Evolutionary conservation across 495 filamentous ascomycete genomes (phyloP).

Genomic region (Tuber umbilicatum): DNA sequence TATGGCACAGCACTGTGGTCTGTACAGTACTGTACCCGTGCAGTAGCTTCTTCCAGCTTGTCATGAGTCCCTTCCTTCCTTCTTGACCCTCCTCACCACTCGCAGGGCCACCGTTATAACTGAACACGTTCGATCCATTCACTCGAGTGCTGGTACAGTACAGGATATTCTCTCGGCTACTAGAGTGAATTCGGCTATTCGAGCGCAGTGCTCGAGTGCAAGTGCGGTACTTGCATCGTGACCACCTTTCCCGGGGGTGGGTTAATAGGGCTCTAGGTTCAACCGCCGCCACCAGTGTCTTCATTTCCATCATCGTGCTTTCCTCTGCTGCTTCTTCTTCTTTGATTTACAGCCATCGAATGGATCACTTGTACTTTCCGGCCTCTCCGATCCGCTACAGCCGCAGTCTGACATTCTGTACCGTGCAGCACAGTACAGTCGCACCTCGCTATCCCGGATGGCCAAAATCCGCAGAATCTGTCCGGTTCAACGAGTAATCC

Average conservation of each 20-base stretch:
- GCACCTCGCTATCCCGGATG: no score
- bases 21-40: neutral
- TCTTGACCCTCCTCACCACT: constrained; percentile 4
- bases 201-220: constrained; percentile 3
- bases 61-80: constrained; percentile 14
- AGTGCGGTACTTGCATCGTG: neutral
- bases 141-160: neutral
- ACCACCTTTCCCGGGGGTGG: neutral
- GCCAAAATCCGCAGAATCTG: no score
- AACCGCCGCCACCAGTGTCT: neutral
- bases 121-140: neutral
- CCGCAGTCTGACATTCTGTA: neutral
- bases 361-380: neutral
- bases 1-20: no score
- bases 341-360: neutral
- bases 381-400: neutral
- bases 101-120: neutral
- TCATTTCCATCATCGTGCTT: neutral
- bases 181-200: neutral
- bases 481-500: no score
- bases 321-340: neutral
- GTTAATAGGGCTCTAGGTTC: neutral
- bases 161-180: neutral
- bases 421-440: no score
- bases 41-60: constrained; percentile 1